Base-by-base conservation (phyloP, 495 filamentous ascomycete species). In the Clavariopsis aquatica region DNA sequence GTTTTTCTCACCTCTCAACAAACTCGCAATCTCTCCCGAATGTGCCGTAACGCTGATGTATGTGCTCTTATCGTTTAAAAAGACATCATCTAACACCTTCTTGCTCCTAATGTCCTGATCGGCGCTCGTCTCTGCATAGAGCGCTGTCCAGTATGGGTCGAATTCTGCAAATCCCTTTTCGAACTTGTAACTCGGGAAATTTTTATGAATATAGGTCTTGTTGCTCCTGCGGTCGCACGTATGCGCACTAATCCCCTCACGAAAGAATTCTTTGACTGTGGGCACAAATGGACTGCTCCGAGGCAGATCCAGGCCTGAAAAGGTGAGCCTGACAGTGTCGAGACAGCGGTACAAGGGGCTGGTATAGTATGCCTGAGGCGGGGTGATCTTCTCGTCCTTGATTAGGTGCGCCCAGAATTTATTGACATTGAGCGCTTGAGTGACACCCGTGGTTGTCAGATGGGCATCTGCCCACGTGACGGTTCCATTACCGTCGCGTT, bases 201-300 rank as follows among this genome's bases (percentile, higher is more conserved):
- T 73, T 13, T 70, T 47, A 5, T 75, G 69, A 66, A 96, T 91
- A 59, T 79, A 82, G 2, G 77, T 76, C 53, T 81, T 82, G 26
- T 65, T 79, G 54, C 80, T 79, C 1, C 91, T 82, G 15, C 86
- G 83, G 72, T 96, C 90, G 73, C 91, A 96, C 8, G 91, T 93
- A 71, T 94, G 91, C 49, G 86, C 79, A 47, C 84, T 84, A 58
- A 92, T 84, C 1, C 81, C 78, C 68, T 96, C 91, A 47, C 91
- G 83, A 61, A 93, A 66, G 19, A 71, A 73, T 70, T 93, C 89
- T 70, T 88, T 89, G 69, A 94, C 78, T 1, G 78, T 76, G 0
- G 89, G 88, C 0, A 74, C 75, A 74, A 89, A 90, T 5, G 84
- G 73, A 19, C 70, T 69, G 19, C 67, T 63, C 13, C 62, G 49